These are phyloP conservation scores for Macrocystidia cucumis DNA, from an alignment of 1,284 basidiomycete species.

Conservation along the genomic window DNA sequence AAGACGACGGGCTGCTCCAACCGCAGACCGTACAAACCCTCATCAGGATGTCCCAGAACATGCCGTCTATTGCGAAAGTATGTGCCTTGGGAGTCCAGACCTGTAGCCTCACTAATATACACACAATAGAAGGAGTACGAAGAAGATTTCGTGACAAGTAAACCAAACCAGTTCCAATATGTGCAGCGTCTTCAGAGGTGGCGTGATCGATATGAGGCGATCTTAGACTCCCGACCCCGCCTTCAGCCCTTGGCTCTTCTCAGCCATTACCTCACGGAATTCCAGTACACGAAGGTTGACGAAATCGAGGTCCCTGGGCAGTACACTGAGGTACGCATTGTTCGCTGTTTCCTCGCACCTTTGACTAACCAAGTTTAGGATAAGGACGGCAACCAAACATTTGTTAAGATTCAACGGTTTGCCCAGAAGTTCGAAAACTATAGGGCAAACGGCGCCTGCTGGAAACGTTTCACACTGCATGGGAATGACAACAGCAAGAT, in stretches of 20 bases:
- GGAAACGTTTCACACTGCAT: conserved; percentile 86
- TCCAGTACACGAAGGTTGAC: conserved; percentile 97
- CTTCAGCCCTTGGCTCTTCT: conserved; percentile 85
- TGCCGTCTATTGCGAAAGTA: conserved; percentile 62
- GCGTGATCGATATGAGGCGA: conserved; percentile 88
- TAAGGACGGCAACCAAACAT: conserved; percentile 91
- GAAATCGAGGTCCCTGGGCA: conserved; percentile 99
- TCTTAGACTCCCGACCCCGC: conserved; percentile 78
- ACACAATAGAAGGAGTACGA: conserved; percentile 75
- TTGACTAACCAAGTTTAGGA: conserved; percentile 43
- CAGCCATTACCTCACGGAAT: conserved; percentile 94
- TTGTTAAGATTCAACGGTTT: conserved; percentile 90
- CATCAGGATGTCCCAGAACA: conserved; percentile 66
- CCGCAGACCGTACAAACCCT: conserved; percentile 54
- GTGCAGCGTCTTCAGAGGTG: conserved; percentile 87
- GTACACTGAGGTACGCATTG: conserved; percentile 79
- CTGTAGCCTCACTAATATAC: conserved; percentile 4
- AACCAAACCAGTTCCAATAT: conserved; percentile 83
- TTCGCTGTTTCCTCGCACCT: conserved; percentile 1
- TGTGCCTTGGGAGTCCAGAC: conserved; percentile 14
- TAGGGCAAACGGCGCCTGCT: conserved; percentile 80
- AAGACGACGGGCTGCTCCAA: conserved; percentile 75
- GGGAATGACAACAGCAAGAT: conserved; percentile 90
- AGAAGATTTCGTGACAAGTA: conserved; percentile 83
- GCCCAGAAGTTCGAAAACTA: conserved; percentile 88